Evolutionary conservation across 2,329 filamentous ascomycete genomes (phyloP), one percentile per base, ranked within the genome.

Genomic region (Aspergillus sp.): DNA sequence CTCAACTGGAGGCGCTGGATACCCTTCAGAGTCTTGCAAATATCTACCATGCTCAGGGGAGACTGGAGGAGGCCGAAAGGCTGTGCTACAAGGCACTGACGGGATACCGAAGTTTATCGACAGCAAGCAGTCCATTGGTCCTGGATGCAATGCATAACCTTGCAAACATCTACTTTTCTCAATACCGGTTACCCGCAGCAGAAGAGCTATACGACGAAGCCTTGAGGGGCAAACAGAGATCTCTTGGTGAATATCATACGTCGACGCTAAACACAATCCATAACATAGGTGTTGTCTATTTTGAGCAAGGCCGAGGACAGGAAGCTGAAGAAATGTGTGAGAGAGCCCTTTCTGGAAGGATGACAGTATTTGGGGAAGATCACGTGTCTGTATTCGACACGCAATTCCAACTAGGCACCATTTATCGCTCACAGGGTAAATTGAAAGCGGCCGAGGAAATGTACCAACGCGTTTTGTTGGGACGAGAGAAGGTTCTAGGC

Each of bases 111-210:
- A 49, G 15, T 13, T 19, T 17, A 15, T 21, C 27, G 21, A 21
- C n/a, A n/a, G n/a, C 44, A 15, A 30, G 11, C 8, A 19, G 23
- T 49, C n/a, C 44, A 13, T 49, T 17, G n/a, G 11, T 17, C 7
- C 3, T 49, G 2, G 23, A 52, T n/a, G 68, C 66, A n/a, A 63
- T 71, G 38, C 62, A 67, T 41, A 65, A 68, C 52, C 61, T 73
- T 21, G 70, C 65, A 5, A 4, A 15, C 52, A 48, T 72, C 54
- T 72, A 71, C 57, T 3, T 1, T 8, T 19, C 66, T 19, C 65
- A 69, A 57, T 62, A 58, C 32, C 67, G 64, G 59, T 48, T 67
- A 13, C 30, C 59, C 13, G 59, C 66, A 59, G 70, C 68, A 41
- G 62, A 71, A 50, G n/a, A 59, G 56, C 69, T 72, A 62, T 67